Evolutionary conservation across 345 rosid genomes (phyloP), one percentile per base, ranked within the genome.

Genomic region (Rhizophora apiculata): DNA sequence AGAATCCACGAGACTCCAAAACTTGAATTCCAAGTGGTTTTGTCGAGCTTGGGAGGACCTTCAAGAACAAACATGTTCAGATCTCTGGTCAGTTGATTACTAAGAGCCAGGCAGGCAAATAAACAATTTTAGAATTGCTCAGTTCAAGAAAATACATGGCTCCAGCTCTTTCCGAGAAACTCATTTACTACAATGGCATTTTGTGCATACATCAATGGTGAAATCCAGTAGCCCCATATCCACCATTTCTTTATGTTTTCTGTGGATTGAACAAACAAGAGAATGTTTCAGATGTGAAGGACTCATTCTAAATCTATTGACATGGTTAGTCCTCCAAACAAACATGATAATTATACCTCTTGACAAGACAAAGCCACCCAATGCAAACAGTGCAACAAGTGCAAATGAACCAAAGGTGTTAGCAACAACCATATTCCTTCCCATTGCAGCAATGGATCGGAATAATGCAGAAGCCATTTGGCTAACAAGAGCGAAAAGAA

Each of bases 151-250:
- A 46, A 29, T 69, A 82, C 82, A 62, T 76, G 75, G 30, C 62
- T 82, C 91, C 96, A 92, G 52, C 87, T 85, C 29, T 88, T 61
- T 52, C 90, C 95, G 4, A 87, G 86, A 79, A 90, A 88, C 77
- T 90, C 95, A 36, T 93, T 93, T 32, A 79, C 86, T 20, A 77
- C 63, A 2, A 90, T 62, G 0, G 96, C 98, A 24, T 82, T 86
- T 54, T 93, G 96, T 57, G 82, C 93, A 34, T 93, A 93, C 96
- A 87, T 90, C 48, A 93, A 19, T 18, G 98, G 93, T 8, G 96
- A 90, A 64, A 72, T 62, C 96, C 96, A 93, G 72, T 83, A 93
- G 52, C 86, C 96, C 96, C 98, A 90, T 36, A 83, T 82, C 98
- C 96, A 88, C 98, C 96, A 90, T 70, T 84, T 87, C 74, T 93